Base-by-base conservation (phyloP, 2,329 filamentous ascomycete species). In the Aureobasidium leucospermi region DNA sequence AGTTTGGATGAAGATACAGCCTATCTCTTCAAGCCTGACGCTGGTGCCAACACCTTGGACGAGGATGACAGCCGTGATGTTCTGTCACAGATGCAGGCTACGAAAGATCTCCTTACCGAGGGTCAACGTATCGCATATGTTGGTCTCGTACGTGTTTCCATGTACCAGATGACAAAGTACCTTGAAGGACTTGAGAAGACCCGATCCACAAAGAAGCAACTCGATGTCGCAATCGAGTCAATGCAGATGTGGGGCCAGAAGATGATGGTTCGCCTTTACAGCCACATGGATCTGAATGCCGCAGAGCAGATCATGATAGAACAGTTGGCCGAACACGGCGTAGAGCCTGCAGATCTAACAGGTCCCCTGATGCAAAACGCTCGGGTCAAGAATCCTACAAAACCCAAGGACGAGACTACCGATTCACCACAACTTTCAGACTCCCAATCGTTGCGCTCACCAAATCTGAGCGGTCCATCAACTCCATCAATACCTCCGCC, bases 301-400 rank as follows among this genome's bases (percentile, higher is more conserved):
- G 86, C 84, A 13, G 94, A 99, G 74, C 94, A 99, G 77, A 80
- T 99, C 72, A 99, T 99, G 94, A 96, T 99, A 65, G 94, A 99
- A 75, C 94, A 99, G 73, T 79, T 99, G 61, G 87, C 89, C 11
- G 89, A 94, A 60, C 94, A 99, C 74, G 94, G 93, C 4, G 91
- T 99, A 6, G 80, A 90, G 63, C 87, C 94, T 0, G 78, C 79
- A 46, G 94, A 99, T 71, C 78, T 99, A 60, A 92, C 90, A 0
- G 87, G 89, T 0, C 84, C 89, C 0, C 79, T 99, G 46, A 96
- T 96, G 86, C 85, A 90, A 63, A 99, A 97, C 73, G 85, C 94
- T 11, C 83, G 91, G 55, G 92, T 99, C 36, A 90, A 90, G 69
- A 99, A 99, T 68, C 94, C 94, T 15, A 47, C 56, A 29, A 47